A percentile compares a stretch with the other conserved stretches of the same genome.
Conservation (phyloP, 2,329 filamentous ascomycete species). For the Tolypocladium nubicola region DNA sequence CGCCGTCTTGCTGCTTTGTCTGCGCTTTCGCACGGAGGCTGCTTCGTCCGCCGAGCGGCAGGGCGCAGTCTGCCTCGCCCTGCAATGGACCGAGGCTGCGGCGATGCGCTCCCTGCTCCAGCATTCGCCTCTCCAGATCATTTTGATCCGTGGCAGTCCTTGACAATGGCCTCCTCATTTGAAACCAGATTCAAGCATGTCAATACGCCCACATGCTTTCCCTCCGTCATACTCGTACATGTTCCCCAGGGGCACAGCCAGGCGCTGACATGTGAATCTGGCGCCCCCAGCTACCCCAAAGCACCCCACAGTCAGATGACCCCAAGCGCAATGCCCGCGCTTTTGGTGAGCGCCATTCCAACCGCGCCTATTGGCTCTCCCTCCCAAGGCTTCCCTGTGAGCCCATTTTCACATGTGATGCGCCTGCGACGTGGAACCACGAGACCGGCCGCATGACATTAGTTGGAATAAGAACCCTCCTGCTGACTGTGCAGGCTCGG, state of each 20-base stretch:
- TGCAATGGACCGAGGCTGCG: neutral
- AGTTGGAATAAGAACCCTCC: neutral
- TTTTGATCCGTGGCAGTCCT: neutral
- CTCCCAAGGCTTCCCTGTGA: neutral
- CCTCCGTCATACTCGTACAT: neutral
- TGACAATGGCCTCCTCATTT: neutral
- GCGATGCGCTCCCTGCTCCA: neutral
- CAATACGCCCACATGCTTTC: neutral
- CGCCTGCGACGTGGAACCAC: neutral
- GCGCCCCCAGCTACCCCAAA: neutral
- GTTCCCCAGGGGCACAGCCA: neutral
- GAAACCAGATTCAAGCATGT: neutral
- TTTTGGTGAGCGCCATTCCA: neutral
- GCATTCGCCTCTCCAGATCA: neutral
- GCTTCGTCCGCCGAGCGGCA: neutral
- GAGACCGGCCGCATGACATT: neutral
- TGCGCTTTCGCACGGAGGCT: neutral
- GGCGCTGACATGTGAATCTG: constrained; percentile 1
- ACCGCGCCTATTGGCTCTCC: neutral
- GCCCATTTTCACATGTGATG: neutral
- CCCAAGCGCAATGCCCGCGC: neutral
- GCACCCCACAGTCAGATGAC: constrained; percentile 1
- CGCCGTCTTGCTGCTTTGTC: neutral
- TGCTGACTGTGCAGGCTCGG: neutral
- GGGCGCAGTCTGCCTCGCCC: neutral